Evolutionary conservation across 768 basidiomycete genomes (phyloP), one percentile per base, ranked within the genome.

Genomic region (Termitomyces sp.): DNA sequence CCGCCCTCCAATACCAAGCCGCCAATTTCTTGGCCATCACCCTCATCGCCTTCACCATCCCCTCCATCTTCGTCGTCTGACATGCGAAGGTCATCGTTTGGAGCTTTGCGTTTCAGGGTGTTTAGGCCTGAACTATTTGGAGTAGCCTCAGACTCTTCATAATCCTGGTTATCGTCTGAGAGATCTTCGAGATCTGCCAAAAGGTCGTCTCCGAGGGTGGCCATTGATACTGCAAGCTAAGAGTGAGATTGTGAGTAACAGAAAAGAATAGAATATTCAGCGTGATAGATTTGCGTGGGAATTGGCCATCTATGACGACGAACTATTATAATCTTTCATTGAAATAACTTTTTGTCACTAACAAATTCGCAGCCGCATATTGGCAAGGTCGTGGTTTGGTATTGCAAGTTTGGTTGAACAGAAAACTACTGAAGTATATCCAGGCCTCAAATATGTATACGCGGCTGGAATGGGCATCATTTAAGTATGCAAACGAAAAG

Each of bases 141-240:
- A 7, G 57, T 53, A 42, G 60, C 48, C 38, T 69, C 65, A 24
- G 70, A 56, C 12, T 77, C 64, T 24, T 69, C 69, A 36, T 76
- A 73, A 50, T 86, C 81, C 40, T 84, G 79, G 54, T 80, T 76
- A 16, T 85, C 85, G 36, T 87, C 91, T 6, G 91, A 92, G 59
- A 93, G 82, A 52, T 87, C 92, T 50, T 96, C 93, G 15, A 97
- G 87, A 75, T 97, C 96, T 35, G 93, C 94, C 16, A 97, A 79
- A 18, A 98, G 88, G 71, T 96, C 94, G 76, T 98, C 90, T 22
- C 94, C 96, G 33, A 98, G 85, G 55, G 85, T 85, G 69, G 87
- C 87, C 91, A 93, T 93, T 32, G 42, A 32, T 40, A 50, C 1
- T 38, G 8, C 20, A 33, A 44, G 35, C 22, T 18, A 22, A 22